These are phyloP conservation scores for Lichtheimia ramosa DNA, from an alignment of 371 early-diverging fungal species.

Conservation along the genomic window DNA sequence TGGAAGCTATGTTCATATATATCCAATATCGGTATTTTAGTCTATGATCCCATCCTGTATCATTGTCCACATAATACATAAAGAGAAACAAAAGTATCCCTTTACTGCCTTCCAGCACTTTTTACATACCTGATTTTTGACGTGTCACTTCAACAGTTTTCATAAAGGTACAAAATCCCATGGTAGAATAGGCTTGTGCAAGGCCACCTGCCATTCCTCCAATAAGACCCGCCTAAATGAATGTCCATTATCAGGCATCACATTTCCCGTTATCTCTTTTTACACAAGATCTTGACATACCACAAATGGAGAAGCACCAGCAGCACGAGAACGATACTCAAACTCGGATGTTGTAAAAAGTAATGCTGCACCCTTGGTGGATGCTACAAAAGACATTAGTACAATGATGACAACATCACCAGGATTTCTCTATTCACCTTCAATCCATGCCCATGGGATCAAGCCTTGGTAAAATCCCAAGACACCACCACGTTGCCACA, in stretches of 20 bases:
- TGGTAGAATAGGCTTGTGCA: conserved; percentile 93
- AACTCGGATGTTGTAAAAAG: conserved; percentile 93
- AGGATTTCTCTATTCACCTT: conserved; percentile 27
- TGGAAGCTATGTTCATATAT: conserved; percentile 36
- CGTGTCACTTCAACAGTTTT: conserved; percentile 98
- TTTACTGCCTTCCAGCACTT: no score
- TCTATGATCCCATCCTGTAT: no score
- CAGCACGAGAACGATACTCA: conserved; percentile 70
- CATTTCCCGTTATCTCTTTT: background rate
- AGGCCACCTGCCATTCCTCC: conserved; percentile 94
- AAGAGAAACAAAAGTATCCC: no score
- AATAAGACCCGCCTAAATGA: conserved; percentile 72
- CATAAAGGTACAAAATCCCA: conserved; percentile 99
- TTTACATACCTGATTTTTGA: conserved; percentile 71
- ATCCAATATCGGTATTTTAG: background rate
- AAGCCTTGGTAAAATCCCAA: conserved; percentile 83
- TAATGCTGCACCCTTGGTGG: conserved; percentile 93
- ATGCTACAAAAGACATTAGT: conserved; percentile 33
- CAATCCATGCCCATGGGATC: conserved; percentile 93
- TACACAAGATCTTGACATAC: conserved; percentile 24
- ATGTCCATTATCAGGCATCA: background rate
- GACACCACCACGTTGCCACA: conserved; percentile 79
- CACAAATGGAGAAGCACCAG: conserved; percentile 59
- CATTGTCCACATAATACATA: background rate
- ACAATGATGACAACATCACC: no score